phyloP scores from a whole-genome alignment of 495 filamentous ascomycete species.

The Talaromyces stipitatus region DNA sequence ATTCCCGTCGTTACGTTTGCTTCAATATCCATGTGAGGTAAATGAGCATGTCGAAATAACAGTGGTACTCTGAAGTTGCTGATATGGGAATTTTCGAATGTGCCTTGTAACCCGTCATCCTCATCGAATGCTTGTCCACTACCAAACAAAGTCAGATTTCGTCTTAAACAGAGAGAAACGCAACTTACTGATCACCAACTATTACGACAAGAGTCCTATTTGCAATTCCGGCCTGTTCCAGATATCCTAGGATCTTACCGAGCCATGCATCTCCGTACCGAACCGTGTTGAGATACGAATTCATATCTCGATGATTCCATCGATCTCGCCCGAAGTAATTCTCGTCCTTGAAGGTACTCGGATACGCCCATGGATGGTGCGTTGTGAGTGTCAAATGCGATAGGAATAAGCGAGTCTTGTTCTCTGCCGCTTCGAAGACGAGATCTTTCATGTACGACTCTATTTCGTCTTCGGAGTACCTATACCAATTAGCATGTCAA shows the following conservation, averaged over 20 bases:
- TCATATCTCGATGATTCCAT: conserved; percentile 24
- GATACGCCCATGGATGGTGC: conserved; percentile 36
- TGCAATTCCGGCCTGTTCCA: conserved; percentile 18
- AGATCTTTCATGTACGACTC: conserved; percentile 35
- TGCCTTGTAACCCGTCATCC: conserved; percentile 29
- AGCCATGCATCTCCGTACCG: conserved; percentile 30
- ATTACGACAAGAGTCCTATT: conserved; percentile 28
- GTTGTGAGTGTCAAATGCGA: conserved; percentile 40
- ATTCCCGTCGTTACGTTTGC: conserved; percentile 34
- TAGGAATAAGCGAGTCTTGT: conserved; percentile 37
- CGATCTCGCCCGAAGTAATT: conserved; percentile 27
- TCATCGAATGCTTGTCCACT: conserved; percentile 32
- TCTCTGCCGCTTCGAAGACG: conserved; percentile 29
- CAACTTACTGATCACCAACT: conserved; percentile 29
- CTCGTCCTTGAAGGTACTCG: conserved; percentile 22
- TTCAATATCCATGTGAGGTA: conserved; percentile 31
- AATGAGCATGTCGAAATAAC: conserved; percentile 34
- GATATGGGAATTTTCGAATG: conserved; percentile 39
- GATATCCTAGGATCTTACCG: conserved; percentile 16
- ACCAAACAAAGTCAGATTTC: conserved; percentile 6
- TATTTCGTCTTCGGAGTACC: conserved; percentile 34
- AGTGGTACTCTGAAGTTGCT: conserved; percentile 38
- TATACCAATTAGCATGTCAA: neutral
- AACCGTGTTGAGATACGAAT: conserved; percentile 34
- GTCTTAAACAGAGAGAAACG: neutral